Conservation (phyloP, 2,329 filamentous ascomycete species). For the Periconia sp. region DNA sequence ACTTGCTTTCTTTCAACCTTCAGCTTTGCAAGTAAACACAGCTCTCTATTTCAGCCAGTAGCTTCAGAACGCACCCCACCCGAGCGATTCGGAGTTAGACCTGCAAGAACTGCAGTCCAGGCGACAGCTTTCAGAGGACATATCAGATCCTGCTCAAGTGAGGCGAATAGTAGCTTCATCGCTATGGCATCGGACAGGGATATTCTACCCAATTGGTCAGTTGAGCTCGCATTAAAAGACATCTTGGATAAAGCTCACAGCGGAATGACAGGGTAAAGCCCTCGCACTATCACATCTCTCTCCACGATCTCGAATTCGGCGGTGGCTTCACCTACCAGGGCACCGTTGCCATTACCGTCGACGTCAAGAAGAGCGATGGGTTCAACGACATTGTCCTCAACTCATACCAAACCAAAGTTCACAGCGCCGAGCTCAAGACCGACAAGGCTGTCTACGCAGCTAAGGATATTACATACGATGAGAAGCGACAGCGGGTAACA, state of each 20-base stretch:
- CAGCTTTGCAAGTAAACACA: constrained; percentile 19
- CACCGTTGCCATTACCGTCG: constrained; percentile 77
- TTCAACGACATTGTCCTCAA: constrained; percentile 85
- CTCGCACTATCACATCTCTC: constrained; percentile 81
- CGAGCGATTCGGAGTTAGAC: constrained; percentile 18
- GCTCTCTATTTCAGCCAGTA: constrained; percentile 21
- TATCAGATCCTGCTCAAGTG: constrained; percentile 39
- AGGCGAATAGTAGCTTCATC: constrained; percentile 38
- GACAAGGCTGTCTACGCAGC: constrained; percentile 65
- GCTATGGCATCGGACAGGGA: constrained; percentile 55
- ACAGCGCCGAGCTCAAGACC: constrained; percentile 67
- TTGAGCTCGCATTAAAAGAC: constrained; percentile 3
- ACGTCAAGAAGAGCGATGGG: constrained; percentile 66
- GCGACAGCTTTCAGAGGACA: constrained; percentile 21
- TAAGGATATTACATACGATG: constrained; percentile 77
- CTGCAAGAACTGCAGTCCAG: constrained; percentile 19
- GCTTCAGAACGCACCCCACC: constrained; percentile 28
- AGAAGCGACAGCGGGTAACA: constrained; percentile 81
- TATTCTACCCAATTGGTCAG: constrained; percentile 53
- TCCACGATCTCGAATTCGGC: constrained; percentile 77
- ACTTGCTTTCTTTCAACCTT: constrained; percentile 13
- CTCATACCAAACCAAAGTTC: constrained; percentile 80
- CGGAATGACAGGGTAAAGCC: constrained; percentile 70
- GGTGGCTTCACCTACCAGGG: constrained; percentile 84
- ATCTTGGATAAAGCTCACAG: too few relatives aligned